These are phyloP conservation scores for Secale cereale DNA, from an alignment of 176 grass and related monocot genomes.

Conservation along the genomic window DNA sequence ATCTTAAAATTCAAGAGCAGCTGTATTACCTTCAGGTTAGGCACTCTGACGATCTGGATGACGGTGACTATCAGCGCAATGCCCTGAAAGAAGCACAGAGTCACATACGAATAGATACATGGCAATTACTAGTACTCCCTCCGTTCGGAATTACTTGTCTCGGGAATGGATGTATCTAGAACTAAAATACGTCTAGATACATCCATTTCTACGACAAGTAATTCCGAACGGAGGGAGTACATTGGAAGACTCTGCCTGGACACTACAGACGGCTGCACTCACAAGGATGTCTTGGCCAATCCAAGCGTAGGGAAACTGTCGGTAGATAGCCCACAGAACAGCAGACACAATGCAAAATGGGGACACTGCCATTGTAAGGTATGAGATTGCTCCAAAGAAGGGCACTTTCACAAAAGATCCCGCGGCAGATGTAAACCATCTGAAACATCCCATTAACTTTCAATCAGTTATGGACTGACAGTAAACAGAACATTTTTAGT, in stretches of 20 bases:
- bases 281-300: conserved; percentile 98
- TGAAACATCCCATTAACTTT: conserved; percentile 34
- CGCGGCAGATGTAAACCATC: conserved; percentile 83
- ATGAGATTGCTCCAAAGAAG: conserved; percentile 85
- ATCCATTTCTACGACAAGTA: too few species aligned
- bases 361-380: conserved; percentile 75
- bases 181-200: too few species aligned
- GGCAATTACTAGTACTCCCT: not conserved
- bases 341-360: conserved; percentile 80
- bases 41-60: conserved; percentile 90
- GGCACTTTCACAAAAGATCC: conserved; percentile 89
- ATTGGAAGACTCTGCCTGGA: not conserved
- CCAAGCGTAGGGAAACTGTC: conserved; percentile 55
- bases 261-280: conserved; percentile 18
- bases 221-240: too few species aligned
- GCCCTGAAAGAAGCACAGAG: conserved; percentile 44
- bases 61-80: conserved; percentile 93
- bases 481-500: not conserved
- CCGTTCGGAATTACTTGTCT: too few species aligned
- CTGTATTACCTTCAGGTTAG: conserved; percentile 84
- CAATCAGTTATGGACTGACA: not conserved
- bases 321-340: conserved; percentile 86
- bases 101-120: not conserved
- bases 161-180: too few species aligned
- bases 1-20: not conserved